Evolutionary conservation across 495 filamentous ascomycete genomes (phyloP), one percentile per base, ranked within the genome.

Genomic region (Aspergillus coremiiformis): DNA sequence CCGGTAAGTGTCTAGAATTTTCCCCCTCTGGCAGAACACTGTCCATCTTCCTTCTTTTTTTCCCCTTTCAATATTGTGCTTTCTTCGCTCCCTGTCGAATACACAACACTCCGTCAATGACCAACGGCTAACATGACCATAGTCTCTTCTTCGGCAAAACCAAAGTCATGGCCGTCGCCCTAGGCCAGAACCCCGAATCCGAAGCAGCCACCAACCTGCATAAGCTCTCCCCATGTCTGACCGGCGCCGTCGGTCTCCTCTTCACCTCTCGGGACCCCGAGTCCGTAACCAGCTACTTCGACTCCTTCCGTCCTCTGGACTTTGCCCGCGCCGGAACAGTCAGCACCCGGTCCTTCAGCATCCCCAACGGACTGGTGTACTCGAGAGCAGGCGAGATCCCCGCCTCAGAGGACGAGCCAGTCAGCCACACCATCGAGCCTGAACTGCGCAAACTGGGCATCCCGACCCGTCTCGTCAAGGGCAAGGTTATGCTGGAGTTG

Each of bases 141-240:
- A 90, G 92, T 53, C 66, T 98, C 65, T 96, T 96, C 81, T 96
- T 96, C 69, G 93, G 93, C 68, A 97, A 96, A 70, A 97, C 92
- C 42, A 96, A 96, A 74, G 90, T 96, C 62, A 97, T 96, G 86
- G 85, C 89, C 52, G 85, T 89, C 71, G 89, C 93, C 46, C 84
- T 98, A 10, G 92, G 91, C 58, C 73, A 75, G 39, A 83, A 71
- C 51, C 73, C 82, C 57, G 87, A 89, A 61, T 81, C 82, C 59
- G 87, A 89, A 69, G 82, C 87, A 69, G 84, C 86, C 57, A 78
- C 83, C 41, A 83, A 84, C 62, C 77, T 92, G 61, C 75, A 82
- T 68, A 68, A 70, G 37, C 83, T 98, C 37, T 72, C 80, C 4
- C 69, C 75, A n/a, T 79, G 86, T 73, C 78, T 98, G 9, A 67